A percentile compares a stretch with the other conserved stretches of the same genome.
Evolutionary conservation across 139 green algal genomes (phyloP).

Genomic region (Chlorella sp.): DNA sequence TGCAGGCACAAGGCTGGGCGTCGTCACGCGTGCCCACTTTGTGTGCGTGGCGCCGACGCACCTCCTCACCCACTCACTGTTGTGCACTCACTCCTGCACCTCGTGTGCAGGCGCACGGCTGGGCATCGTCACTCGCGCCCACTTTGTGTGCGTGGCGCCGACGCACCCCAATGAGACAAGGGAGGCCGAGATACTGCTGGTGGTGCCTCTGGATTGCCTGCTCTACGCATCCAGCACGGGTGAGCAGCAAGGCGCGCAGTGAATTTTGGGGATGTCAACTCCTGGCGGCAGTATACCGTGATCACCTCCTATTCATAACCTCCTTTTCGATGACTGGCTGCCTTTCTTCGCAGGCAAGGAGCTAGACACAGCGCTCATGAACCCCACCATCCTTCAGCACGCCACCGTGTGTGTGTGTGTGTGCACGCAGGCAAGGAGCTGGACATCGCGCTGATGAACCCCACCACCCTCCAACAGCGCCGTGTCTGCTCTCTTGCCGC

Average conservation of each 20-base stretch:
- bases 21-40: constrained; percentile 14
- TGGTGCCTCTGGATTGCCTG: not conserved
- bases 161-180: constrained; percentile 4
- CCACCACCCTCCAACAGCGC: not conserved
- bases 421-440: not conserved
- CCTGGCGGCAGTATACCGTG: too few species aligned
- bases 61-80: too few species aligned
- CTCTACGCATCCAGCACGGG: not conserved
- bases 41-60: constrained; percentile 10
- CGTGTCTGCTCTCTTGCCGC: not conserved
- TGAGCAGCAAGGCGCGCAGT: too few species aligned
- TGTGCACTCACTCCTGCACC: too few species aligned
- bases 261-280: too few species aligned
- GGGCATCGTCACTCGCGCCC: constrained; percentile 7
- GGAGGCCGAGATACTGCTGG: not conserved
- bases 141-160: constrained; percentile 15
- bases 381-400: not conserved
- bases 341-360: not conserved
- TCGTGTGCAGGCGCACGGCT: not conserved
- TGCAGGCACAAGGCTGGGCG: not conserved
- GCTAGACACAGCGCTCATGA: not conserved
- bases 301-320: too few species aligned
- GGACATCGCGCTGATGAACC: not conserved
- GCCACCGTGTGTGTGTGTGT: too few species aligned
- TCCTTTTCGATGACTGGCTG: too few species aligned